phyloP scores from a whole-genome alignment of 2,329 filamentous ascomycete genomes.

The Rosellinia necatrix region DNA sequence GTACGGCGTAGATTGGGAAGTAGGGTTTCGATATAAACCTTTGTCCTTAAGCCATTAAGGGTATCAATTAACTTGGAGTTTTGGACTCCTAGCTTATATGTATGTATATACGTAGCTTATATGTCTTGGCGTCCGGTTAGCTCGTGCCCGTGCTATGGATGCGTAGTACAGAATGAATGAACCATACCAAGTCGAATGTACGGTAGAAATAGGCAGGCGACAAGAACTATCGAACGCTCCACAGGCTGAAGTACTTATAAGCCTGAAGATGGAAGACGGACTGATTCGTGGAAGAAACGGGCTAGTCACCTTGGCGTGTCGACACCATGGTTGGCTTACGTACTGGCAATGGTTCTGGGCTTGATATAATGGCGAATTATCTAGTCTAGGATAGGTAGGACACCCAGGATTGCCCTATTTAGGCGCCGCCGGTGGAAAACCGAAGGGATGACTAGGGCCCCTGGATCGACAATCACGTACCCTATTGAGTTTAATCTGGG shows the following conservation, averaged over 20 bases:
- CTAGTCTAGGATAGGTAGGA: neutral
- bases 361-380: neutral
- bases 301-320: slow-evolving; percentile 9
- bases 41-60: too few relatives aligned
- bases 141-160: neutral
- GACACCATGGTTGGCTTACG: neutral
- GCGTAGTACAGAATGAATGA: neutral
- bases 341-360: neutral
- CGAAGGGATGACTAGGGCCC: slow-evolving; percentile 1
- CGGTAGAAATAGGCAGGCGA: neutral
- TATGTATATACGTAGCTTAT: too few relatives aligned
- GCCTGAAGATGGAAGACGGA: neutral
- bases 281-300: slow-evolving; percentile 13
- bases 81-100: too few relatives aligned
- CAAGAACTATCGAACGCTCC: neutral
- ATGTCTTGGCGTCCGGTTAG: neutral
- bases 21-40: too few relatives aligned
- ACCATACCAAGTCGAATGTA: neutral
- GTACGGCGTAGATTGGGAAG: too few relatives aligned
- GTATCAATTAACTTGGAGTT: too few relatives aligned
- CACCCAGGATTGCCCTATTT: slow-evolving; percentile 17
- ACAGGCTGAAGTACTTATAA: slow-evolving; percentile 7
- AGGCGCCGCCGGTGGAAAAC: slow-evolving; percentile 19
- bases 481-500: slow-evolving; percentile 33
- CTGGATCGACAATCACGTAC: slow-evolving; percentile 9